Percentiles rank a stretch among this genome's conserved stretches.
Conservation (phyloP, 441 rosid species). For the Pelargonium myrrhifolium region DNA sequence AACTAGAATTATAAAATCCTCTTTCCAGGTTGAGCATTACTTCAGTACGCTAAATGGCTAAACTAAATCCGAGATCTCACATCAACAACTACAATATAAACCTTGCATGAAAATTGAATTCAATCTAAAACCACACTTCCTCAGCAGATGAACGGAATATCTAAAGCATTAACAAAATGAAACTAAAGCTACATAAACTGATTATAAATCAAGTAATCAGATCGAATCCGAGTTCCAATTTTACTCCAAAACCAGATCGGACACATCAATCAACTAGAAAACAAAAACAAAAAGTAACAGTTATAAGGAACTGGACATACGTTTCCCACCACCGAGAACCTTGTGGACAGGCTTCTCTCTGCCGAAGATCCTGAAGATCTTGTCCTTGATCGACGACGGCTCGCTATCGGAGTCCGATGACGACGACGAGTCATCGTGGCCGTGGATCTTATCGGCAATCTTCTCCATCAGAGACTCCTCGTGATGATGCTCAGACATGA, state of each 20-base stretch:
- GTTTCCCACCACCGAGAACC: slow-evolving; percentile 77
- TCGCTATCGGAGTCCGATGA: slow-evolving; percentile 64
- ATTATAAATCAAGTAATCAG: background rate
- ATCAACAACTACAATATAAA: background rate
- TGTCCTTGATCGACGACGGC: slow-evolving; percentile 44
- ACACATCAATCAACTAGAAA: background rate
- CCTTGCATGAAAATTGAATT: background rate
- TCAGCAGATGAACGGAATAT: background rate
- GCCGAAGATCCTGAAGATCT: slow-evolving; percentile 65
- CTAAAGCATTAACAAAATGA: background rate
- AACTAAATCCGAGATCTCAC: background rate
- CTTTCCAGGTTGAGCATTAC: background rate
- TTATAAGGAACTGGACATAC: slow-evolving; percentile 24
- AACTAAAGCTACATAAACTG: background rate
- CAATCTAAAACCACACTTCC: background rate
- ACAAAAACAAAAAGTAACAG: background rate
- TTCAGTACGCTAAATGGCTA: background rate
- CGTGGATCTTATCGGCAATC: slow-evolving; percentile 58
- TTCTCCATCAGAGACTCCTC: slow-evolving; percentile 61
- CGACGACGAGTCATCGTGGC: slow-evolving; percentile 43
- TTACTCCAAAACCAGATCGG: background rate
- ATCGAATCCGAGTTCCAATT: background rate
- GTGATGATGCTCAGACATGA: slow-evolving; percentile 60
- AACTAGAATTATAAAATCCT: background rate
- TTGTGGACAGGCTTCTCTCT: slow-evolving; percentile 73